Percentiles rank a stretch among this genome's conserved stretches.
These are phyloP conservation scores for Fagus sylvatica DNA, from an alignment of 306 rosid species.

Conservation along the genomic window DNA sequence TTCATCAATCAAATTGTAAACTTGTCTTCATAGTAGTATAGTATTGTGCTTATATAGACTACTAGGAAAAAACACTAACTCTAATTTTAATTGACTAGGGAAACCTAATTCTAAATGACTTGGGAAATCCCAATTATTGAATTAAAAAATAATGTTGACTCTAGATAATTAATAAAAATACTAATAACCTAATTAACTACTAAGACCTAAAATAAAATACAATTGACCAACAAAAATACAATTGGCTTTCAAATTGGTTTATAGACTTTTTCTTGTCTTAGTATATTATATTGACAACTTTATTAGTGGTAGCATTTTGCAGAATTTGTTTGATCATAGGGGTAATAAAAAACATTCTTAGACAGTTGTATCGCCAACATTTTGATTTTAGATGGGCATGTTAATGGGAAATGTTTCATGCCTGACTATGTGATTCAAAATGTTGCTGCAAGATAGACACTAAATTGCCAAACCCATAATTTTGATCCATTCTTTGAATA, in stretches of 20 bases:
- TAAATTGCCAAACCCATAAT: slow-evolving; percentile 1
- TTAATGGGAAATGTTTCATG: neutral
- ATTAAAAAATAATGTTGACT: too few relatives aligned
- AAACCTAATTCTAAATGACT: too few relatives aligned
- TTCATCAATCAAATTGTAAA: too few relatives aligned
- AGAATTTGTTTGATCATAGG: neutral
- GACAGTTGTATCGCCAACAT: neutral
- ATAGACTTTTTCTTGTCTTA: neutral
- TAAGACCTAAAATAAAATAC: too few relatives aligned
- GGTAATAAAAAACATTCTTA: neutral
- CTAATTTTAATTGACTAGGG: too few relatives aligned
- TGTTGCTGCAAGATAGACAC: neutral
- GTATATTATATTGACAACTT: neutral
- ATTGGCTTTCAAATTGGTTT: neutral
- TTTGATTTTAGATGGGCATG: neutral
- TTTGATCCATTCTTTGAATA: slow-evolving; percentile 1
- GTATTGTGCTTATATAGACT: too few relatives aligned
- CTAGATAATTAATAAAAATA: too few relatives aligned
- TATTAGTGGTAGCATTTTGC: neutral
- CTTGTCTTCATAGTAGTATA: too few relatives aligned
- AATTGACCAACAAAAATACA: too few relatives aligned
- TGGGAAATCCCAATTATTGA: too few relatives aligned
- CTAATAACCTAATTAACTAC: too few relatives aligned
- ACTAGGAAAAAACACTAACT: too few relatives aligned
- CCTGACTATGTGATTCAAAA: neutral